Evolutionary conservation across 1,139 yeast genomes (phyloP).

Genomic region (Candida glucosophila): DNA sequence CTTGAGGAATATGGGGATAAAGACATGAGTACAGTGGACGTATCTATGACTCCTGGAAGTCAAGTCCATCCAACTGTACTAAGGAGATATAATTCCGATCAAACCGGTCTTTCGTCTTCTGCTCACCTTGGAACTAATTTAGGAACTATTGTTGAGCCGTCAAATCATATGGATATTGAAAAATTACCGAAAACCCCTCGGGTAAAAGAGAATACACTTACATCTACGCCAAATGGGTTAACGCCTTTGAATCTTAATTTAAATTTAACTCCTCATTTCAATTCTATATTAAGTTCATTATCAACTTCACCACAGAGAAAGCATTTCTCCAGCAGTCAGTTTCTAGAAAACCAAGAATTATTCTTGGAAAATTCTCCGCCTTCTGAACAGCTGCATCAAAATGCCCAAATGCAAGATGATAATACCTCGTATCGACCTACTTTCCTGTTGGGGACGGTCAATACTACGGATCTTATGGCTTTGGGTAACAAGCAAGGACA

Average conservation of each 20-base stretch:
- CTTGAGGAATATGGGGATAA: neutral
- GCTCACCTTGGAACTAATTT: conserved; percentile 10
- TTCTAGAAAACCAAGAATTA: conserved; percentile 24
- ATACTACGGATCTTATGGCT: conserved; percentile 14
- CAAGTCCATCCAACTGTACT: conserved; percentile 11
- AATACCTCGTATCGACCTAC: no score
- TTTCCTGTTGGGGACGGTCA: no score
- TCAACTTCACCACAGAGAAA: conserved; percentile 27
- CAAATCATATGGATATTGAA: conserved; percentile 3
- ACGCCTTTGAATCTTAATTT: conserved; percentile 23
- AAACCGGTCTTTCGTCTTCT: conserved; percentile 10
- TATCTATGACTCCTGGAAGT: no score
- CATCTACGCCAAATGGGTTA: conserved; percentile 17
- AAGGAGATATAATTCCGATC: conserved; percentile 26
- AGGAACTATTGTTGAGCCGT: conserved; percentile 5
- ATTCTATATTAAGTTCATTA: conserved; percentile 34
- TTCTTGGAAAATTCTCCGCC: conserved; percentile 12
- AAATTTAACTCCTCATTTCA: conserved; percentile 38
- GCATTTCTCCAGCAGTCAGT: conserved; percentile 11
- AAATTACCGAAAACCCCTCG: conserved; percentile 30
- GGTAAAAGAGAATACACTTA: conserved; percentile 21
- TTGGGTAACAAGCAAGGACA: conserved; percentile 4
- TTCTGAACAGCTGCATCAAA: no score
- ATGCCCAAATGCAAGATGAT: no score
- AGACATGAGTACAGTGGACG: no score